phyloP scores from a whole-genome alignment of 2,329 filamentous ascomycete species.

The Macroventuria anomochaeta region DNA sequence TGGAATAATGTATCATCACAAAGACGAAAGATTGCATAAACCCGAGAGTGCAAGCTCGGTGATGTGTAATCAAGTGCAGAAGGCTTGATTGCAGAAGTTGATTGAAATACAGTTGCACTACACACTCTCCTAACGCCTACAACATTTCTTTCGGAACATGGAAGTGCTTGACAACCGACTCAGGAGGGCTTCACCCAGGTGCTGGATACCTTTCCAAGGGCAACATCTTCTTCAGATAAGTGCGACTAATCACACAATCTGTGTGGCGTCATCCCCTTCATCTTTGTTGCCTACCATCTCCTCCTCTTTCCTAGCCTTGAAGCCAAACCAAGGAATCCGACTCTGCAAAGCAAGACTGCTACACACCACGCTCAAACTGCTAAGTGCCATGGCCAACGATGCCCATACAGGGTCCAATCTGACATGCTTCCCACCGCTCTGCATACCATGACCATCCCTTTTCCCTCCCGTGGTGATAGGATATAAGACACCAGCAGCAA shows the following conservation, averaged over 20 bases:
- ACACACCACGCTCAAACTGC: constrained; percentile 84
- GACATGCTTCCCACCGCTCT: constrained; percentile 58
- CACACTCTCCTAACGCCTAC: too few species aligned
- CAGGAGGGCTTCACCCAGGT: too few species aligned
- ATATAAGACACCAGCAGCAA: constrained; percentile 82
- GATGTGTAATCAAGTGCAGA: too few species aligned
- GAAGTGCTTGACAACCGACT: too few species aligned
- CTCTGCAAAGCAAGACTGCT: constrained; percentile 77
- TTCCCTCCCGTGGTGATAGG: constrained; percentile 58
- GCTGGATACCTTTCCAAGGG: too few species aligned
- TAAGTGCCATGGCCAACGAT: constrained; percentile 88
- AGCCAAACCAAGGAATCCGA: constrained; percentile 53
- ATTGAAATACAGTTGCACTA: too few species aligned
- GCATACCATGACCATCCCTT: constrained; percentile 54
- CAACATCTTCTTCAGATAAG: too few species aligned
- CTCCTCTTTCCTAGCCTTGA: constrained; percentile 34
- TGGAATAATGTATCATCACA: background rate
- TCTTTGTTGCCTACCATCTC: background rate
- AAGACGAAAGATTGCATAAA: too few species aligned
- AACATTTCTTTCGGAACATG: too few species aligned
- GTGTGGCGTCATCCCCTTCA: background rate
- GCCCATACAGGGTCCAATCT: constrained; percentile 83
- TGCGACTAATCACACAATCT: constrained; percentile 1
- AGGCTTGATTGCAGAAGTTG: too few species aligned
- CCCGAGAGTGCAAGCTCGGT: too few species aligned